A percentile compares a stretch with the other conserved stretches of the same genome.
Conservation (phyloP, 106 monocot species). For the Narthecium ossifragum region DNA sequence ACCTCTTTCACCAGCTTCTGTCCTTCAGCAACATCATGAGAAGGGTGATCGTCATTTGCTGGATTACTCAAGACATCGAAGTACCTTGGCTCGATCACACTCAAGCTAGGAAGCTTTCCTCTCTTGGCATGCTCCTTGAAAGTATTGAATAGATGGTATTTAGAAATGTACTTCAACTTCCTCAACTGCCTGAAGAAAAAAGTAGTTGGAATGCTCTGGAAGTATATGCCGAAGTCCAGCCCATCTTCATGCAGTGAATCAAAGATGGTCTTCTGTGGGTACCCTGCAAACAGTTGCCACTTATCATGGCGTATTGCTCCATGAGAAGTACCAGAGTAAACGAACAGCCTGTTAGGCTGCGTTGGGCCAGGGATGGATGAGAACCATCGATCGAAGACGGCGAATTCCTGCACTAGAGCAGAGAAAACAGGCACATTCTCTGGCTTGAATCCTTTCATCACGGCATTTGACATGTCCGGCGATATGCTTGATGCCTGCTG, state of each 20-base stretch:
- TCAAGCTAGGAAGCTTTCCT: constrained; percentile 45
- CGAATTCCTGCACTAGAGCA: constrained; percentile 44
- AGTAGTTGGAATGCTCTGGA: constrained; percentile 55
- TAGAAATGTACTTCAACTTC: constrained; percentile 21
- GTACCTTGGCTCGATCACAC: constrained; percentile 76
- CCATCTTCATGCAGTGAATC: constrained; percentile 57
- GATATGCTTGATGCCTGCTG: constrained; percentile 44
- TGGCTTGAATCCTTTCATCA: constrained; percentile 71
- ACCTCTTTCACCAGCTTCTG: constrained; percentile 78
- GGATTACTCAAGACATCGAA: constrained; percentile 30
- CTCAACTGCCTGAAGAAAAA: constrained; percentile 61
- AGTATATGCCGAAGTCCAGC: constrained; percentile 55
- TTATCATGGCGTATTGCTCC: constrained; percentile 46
- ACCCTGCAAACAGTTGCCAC: constrained; percentile 40
- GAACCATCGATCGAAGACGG: constrained; percentile 85
- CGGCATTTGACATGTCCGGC: constrained; percentile 20
- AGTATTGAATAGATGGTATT: constrained; percentile 24
- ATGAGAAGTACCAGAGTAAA: constrained; percentile 77
- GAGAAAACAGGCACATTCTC: constrained; percentile 47
- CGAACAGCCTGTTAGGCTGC: constrained; percentile 80
- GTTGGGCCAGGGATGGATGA: constrained; percentile 74
- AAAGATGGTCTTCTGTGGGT: constrained; percentile 81
- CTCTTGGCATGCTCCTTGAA: constrained; percentile 45
- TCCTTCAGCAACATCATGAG: constrained; percentile 76
- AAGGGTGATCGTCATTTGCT: constrained; percentile 77